Conservation (phyloP, 129 eudicot species). For the Artemisia annua region DNA sequence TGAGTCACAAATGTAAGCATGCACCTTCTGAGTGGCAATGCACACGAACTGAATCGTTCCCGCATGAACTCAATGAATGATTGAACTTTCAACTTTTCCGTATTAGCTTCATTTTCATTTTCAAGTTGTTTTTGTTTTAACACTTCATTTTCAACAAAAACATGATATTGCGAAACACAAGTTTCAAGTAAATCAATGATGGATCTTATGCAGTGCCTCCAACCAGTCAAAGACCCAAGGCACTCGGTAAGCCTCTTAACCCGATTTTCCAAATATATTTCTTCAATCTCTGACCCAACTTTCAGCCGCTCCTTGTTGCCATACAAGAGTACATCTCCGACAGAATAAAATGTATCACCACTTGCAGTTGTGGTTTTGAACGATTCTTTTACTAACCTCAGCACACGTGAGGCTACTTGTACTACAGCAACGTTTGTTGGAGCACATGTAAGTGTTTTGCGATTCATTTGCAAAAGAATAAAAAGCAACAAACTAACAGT, state of each 20-base stretch:
- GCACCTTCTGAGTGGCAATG: too few relatives aligned
- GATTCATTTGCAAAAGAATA: not conserved
- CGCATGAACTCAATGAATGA: too few relatives aligned
- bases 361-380: not conserved
- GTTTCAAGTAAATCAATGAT: conserved; percentile 56
- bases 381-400: not conserved
- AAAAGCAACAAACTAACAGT: not conserved
- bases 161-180: conserved; percentile 39
- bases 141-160: conserved; percentile 43
- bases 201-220: conserved; percentile 49
- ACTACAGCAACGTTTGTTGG: conserved; percentile 9
- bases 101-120: conserved; percentile 9
- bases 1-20: too few relatives aligned
- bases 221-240: conserved; percentile 50
- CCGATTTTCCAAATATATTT: conserved; percentile 54
- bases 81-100: not conserved
- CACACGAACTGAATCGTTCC: too few relatives aligned
- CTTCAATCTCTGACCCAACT: conserved; percentile 34
- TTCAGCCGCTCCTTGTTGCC: not conserved
- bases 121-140: conserved; percentile 15
- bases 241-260: conserved; percentile 48
- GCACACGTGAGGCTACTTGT: not conserved
- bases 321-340: not conserved
- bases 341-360: too few relatives aligned
- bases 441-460: not conserved